Conservation (phyloP, 75 land plant species). For the Ceratopteris richardii region DNA sequence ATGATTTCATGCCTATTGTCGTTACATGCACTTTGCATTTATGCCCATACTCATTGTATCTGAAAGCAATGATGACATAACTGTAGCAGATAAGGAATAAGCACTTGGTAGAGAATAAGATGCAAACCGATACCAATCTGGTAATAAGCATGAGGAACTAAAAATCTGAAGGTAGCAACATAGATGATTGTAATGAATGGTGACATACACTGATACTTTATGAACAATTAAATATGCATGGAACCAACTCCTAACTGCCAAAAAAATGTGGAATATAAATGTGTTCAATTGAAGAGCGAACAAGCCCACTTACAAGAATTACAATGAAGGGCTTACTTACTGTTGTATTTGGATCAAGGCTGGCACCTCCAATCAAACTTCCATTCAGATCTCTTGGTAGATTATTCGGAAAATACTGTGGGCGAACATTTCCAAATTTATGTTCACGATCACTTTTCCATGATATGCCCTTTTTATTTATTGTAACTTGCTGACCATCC, state of each 20-base stretch:
- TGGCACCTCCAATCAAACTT: slow-evolving; percentile 52
- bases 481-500: slow-evolving; percentile 12
- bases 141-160: no score
- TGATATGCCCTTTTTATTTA: slow-evolving; percentile 65
- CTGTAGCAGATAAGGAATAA: no score
- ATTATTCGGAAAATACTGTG: slow-evolving; percentile 55
- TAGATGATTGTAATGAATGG: not conserved
- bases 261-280: not conserved
- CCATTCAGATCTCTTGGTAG: slow-evolving; percentile 15
- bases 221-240: no score
- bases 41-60: no score
- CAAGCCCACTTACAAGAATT: not conserved
- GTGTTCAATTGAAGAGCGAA: not conserved
- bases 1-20: no score
- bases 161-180: no score
- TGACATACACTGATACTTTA: not conserved
- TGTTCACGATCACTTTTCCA: slow-evolving; percentile 82
- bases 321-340: no score
- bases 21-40: no score
- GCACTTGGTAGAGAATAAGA: no score
- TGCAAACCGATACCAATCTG: not conserved
- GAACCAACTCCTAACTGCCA: no score
- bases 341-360: slow-evolving; percentile 38
- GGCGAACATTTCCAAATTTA: slow-evolving; percentile 74
- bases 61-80: no score